Evolutionary conservation across 495 filamentous ascomycete species (phyloP).

Genomic region (Ascobolus immersus): DNA sequence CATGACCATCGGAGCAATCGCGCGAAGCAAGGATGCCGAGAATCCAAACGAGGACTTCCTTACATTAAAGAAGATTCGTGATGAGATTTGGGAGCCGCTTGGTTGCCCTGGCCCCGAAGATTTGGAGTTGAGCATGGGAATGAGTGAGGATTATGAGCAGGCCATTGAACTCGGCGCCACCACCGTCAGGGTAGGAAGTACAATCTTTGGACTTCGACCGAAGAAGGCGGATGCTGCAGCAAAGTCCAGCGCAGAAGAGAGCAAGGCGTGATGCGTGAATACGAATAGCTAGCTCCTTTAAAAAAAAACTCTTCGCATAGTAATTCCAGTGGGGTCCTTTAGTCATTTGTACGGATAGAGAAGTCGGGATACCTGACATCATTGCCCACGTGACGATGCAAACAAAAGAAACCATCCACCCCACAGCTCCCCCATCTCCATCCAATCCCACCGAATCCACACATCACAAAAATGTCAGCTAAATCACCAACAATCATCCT

Average conservation of each 20-base stretch:
- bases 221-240: conserved; percentile 27
- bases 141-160: conserved; percentile 88
- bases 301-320: too few relatives aligned
- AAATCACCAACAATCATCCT: conserved; percentile 30
- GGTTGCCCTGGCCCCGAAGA: conserved; percentile 12
- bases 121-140: conserved; percentile 42
- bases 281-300: too few relatives aligned
- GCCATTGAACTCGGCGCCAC: conserved; percentile 61
- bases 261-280: too few relatives aligned
- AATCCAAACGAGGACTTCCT: conserved; percentile 80
- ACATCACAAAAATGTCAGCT: conserved; percentile 8
- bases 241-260: too few relatives aligned
- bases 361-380: too few relatives aligned
- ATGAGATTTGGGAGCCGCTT: conserved; percentile 28
- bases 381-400: too few relatives aligned
- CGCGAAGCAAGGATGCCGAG: conserved; percentile 46
- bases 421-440: too few relatives aligned
- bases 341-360: too few relatives aligned
- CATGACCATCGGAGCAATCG: conserved; percentile 95
- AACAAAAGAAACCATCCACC: too few relatives aligned
- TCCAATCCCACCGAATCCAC: too few relatives aligned
- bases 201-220: conserved; percentile 68
- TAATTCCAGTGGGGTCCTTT: too few relatives aligned
- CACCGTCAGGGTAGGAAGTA: conserved; percentile 87
- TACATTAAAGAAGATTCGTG: conserved; percentile 38